Conservation (phyloP, 2,329 filamentous ascomycete genomes). For the Aureobasidium sp. region DNA sequence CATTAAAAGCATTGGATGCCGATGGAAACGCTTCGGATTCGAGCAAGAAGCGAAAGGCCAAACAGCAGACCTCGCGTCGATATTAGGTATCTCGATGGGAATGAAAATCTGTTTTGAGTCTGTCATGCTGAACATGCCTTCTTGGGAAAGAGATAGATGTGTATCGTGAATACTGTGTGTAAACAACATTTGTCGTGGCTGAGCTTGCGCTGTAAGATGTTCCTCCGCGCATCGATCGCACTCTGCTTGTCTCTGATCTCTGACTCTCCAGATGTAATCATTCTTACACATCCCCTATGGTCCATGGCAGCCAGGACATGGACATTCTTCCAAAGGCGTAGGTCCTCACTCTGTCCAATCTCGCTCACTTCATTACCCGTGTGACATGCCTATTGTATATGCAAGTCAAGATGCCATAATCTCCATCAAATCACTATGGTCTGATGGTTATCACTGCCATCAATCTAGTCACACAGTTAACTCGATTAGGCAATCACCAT, state of each 20-base stretch:
- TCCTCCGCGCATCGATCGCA: too few relatives aligned
- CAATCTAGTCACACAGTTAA: background rate
- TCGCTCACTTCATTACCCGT: background rate
- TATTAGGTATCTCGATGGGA: conserved; percentile 5
- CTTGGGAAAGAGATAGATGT: too few relatives aligned
- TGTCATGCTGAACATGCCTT: too few relatives aligned
- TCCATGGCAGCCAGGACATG: background rate
- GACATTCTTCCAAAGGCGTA: background rate
- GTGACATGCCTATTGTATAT: background rate
- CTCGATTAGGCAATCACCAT: background rate
- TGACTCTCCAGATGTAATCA: background rate
- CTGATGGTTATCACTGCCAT: background rate
- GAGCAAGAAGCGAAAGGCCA: conserved; percentile 4
- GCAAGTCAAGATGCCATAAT: background rate
- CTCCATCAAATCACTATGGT: background rate
- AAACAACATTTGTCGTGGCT: too few relatives aligned
- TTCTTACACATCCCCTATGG: background rate
- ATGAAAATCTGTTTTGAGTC: background rate
- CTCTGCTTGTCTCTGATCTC: too few relatives aligned
- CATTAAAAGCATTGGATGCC: conserved; percentile 1
- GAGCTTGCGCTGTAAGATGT: too few relatives aligned
- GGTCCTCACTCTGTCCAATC: background rate
- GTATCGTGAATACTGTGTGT: too few relatives aligned
- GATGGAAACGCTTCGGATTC: background rate
- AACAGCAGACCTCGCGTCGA: background rate